Base-by-base conservation (phyloP, 2,329 filamentous ascomycete genomes). In the Aspergillus aculeatus region DNA sequence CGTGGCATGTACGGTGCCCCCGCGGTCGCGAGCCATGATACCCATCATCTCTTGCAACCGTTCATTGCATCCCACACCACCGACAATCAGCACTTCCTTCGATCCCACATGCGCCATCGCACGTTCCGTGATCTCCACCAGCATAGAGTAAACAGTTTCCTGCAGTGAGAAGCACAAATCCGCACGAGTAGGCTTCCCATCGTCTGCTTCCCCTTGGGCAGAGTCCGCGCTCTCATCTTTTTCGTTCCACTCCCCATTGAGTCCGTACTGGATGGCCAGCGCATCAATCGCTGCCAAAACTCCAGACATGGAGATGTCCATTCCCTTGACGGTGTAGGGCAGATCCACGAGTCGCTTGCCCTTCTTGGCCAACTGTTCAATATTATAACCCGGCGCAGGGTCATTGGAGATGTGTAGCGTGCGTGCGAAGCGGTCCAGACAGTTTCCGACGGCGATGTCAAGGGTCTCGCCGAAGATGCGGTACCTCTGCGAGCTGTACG, bases 21-120 rank as follows among this genome's bases (percentile, higher is more conserved):
- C 91, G 41, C 95, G 82, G 75, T 96, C 93, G 49, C 82, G 82
- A 16, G 93, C 94, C 95, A 99, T 99, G 50, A 89, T 82, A 16
- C 91, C 93, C 95, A 99, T 99, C 95, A 99, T 99, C 70, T 96
- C 87, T 80, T 99, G 95, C 66, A 99, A 75, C 4, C 95, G 85
- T 79, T 96, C 89, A 74, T 99, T 99, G 75, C 91, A 96, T 3
- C 95, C 95, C 1, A 99, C 95, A 23, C 95, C 95, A 44, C 95
- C 95, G 2, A 99, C 95, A 57, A 99, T 92, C 50, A 99, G 81
- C 6, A 99, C 95, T 80, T 98, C 92, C 54, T 82, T 86, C 57
- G 89, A 92, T 14, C 93, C 94, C 11, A 98, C 95, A 74, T 99
- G 95, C 11, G 95, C 95, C 95, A 99, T 99, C 31, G 95, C 95